Conservation (phyloP, 2,329 filamentous ascomycete species). For the Bisporella sp. region DNA sequence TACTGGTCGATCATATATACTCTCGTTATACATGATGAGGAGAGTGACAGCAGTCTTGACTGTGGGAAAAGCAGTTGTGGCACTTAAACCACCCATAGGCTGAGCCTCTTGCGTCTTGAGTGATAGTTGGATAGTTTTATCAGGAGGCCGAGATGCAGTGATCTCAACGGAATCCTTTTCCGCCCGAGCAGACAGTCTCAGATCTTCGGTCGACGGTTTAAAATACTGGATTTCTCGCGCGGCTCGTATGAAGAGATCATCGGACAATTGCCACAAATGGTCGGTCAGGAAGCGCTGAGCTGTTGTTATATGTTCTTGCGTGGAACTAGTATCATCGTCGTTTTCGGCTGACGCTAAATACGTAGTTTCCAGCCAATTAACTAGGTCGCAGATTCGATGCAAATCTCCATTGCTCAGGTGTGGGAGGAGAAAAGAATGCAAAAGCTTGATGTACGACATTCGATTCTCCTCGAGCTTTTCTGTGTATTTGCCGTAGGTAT, state of each 20-base stretch:
- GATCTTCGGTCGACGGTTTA: slow-evolving; percentile 22
- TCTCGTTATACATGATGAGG: slow-evolving; percentile 50
- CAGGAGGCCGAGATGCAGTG: too few relatives aligned
- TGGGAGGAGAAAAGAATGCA: slow-evolving; percentile 20
- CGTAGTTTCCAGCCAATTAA: slow-evolving; percentile 25
- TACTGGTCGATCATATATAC: slow-evolving; percentile 25
- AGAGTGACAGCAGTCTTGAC: slow-evolving; percentile 53
- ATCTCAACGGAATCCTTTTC: too few relatives aligned
- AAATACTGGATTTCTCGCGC: slow-evolving; percentile 24
- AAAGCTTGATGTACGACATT: slow-evolving; percentile 21
- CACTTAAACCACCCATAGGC: slow-evolving; percentile 43
- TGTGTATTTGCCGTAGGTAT: slow-evolving; percentile 19
- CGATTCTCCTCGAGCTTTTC: slow-evolving; percentile 23
- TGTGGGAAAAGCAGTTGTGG: slow-evolving; percentile 51
- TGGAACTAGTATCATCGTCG: slow-evolving; percentile 17
- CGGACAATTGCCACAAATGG: slow-evolving; percentile 24
- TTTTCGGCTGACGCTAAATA: slow-evolving; percentile 20
- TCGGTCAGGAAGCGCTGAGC: slow-evolving; percentile 22
- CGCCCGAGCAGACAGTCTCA: slow-evolving; percentile 5
- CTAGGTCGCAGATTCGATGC: slow-evolving; percentile 20
- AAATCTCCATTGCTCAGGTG: slow-evolving; percentile 22
- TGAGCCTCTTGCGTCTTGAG: slow-evolving; percentile 30
- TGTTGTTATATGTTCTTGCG: slow-evolving; percentile 15
- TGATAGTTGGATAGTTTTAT: too few relatives aligned
- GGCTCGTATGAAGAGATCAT: slow-evolving; percentile 24